Base-by-base conservation (phyloP, 2,329 filamentous ascomycete species). In the Aspergillus eucalypticola region DNA sequence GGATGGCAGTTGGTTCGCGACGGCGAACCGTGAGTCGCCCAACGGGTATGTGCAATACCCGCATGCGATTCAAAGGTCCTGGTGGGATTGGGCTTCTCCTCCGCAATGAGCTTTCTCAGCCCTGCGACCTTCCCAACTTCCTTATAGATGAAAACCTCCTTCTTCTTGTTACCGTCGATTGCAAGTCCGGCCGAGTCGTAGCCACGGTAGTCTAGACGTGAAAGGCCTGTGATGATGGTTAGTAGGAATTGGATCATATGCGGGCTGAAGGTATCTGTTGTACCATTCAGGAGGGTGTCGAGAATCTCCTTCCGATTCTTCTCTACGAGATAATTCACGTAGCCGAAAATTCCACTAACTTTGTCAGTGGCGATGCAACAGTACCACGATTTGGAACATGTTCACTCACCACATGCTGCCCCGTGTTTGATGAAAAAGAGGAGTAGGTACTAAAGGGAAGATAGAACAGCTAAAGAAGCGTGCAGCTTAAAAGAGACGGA, bases 41-140 rank as follows among this genome's bases (percentile, higher is more conserved):
- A 99, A 79, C 95, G 88, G 66, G 95, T 99, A 88, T 99, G 95
- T 78, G 95, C 91, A 83, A 99, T 98, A 77, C 94, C 95, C 75
- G 92, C 93, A 83, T 99, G 95, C 74, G 93, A 97, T 81, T 98
- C 95, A 78, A 97, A 98, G 75, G 92, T 86, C 85, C 96, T 96
- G 78, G 86, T 90, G 71, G 92, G 83, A 80, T 99, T 91, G 80
- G 92, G 85, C 73, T 92, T 86, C 76, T 87, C 84, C 77, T 91
- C 87, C 58, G 90, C 91, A 72, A 98, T 94, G 78, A 98, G 89
- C 82, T 93, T 84, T 86, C 91, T 96, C 77, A 99, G 86, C 83
- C 96, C 96, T 78, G 89, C 92, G 64, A 99, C 95, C 88, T 99
- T 99, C 84, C 95, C 95, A 64, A 99, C 95, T 84, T 98, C 95